Conservation (phyloP, 306 rosid species). For the Sechiopsis laciniata region DNA sequence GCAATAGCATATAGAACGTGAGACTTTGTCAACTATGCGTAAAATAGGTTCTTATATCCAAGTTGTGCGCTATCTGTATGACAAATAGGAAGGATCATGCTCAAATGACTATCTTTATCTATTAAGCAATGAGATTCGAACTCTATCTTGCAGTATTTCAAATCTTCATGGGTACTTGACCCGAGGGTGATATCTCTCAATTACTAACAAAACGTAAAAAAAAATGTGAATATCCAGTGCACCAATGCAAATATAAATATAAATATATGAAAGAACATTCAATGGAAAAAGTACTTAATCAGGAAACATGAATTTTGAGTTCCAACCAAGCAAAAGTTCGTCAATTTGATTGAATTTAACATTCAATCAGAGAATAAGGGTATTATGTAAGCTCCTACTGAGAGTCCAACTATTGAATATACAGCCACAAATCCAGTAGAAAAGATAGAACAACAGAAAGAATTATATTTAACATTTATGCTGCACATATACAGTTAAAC, state of each 20-base stretch:
- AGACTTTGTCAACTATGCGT: not conserved
- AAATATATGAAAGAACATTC: not conserved
- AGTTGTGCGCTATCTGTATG: not conserved
- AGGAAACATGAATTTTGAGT: not conserved
- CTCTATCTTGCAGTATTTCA: not conserved
- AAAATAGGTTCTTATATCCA: not conserved
- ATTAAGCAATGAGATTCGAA: slow-evolving; percentile 11
- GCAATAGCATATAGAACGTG: not conserved
- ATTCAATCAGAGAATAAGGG: not conserved
- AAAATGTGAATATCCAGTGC: not conserved
- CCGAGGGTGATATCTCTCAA: not conserved
- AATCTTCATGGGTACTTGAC: slow-evolving; percentile 7
- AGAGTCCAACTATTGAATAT: not conserved
- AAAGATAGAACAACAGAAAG: not conserved
- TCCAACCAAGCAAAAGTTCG: not conserved
- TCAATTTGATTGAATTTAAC: not conserved
- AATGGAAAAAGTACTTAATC: slow-evolving; percentile 6
- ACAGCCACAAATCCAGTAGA: slow-evolving; percentile 14
- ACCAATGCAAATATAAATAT: not conserved
- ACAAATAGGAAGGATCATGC: not conserved
- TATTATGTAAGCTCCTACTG: not conserved
- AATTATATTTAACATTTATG: not conserved
- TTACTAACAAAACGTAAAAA: not conserved
- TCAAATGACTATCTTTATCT: not conserved
- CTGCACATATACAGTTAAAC: not conserved